phyloP scores from a whole-genome alignment of 2,329 filamentous ascomycete genomes.

The Arthrobotrys pseudoclavata region DNA sequence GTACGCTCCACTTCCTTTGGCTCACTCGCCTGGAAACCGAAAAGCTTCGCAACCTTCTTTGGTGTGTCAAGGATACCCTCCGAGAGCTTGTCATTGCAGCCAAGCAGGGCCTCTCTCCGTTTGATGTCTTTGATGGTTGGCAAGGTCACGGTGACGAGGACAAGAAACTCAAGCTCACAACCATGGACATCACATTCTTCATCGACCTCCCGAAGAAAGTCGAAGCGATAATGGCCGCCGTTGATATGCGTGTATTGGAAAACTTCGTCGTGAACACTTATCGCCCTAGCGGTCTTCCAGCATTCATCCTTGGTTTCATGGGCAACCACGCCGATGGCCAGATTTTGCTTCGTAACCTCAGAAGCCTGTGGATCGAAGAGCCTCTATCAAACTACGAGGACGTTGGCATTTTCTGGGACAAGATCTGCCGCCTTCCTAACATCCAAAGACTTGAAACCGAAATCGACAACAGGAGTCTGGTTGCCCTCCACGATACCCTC shows the following conservation, averaged over 20 bases:
- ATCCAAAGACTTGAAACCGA: conserved; percentile 48
- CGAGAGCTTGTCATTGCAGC: conserved; percentile 53
- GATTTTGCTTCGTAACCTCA: conserved; percentile 49
- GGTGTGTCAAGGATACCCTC: conserved; percentile 55
- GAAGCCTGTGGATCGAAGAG: conserved; percentile 57
- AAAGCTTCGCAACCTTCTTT: conserved; percentile 54
- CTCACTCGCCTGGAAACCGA: conserved; percentile 55
- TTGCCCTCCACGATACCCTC: conserved; percentile 42
- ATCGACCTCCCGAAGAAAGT: conserved; percentile 58
- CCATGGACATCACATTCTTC: conserved; percentile 57
- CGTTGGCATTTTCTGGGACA: conserved; percentile 54
- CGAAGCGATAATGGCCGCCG: conserved; percentile 48
- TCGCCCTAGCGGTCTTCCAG: conserved; percentile 50
- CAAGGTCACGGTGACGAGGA: conserved; percentile 44
- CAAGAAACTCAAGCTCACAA: conserved; percentile 53
- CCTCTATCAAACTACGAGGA: conserved; percentile 51
- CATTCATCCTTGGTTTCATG: conserved; percentile 56
- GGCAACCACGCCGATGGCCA: conserved; percentile 46
- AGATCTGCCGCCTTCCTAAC: conserved; percentile 42
- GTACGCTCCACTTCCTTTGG: conserved; percentile 57
- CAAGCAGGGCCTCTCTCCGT: conserved; percentile 54
- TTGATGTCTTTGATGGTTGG: conserved; percentile 57
- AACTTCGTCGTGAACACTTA: conserved; percentile 53
- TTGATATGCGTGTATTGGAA: conserved; percentile 51
- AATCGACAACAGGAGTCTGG: conserved; percentile 49